Evolutionary conservation across 768 basidiomycete species (phyloP), one percentile per base, ranked within the genome.

Genomic region (Pholiota molesta): DNA sequence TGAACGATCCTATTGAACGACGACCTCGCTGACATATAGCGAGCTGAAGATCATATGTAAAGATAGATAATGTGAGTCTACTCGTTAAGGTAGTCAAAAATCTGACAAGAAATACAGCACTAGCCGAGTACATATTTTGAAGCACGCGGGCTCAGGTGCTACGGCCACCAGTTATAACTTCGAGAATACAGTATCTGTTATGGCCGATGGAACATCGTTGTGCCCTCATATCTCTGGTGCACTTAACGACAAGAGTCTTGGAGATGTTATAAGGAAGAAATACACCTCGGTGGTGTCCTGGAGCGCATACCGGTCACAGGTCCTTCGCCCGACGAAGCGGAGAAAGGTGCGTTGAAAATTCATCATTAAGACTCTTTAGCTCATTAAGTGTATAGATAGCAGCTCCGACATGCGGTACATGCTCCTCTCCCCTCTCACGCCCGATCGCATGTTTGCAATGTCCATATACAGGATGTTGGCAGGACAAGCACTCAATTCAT

Each of bases 361-460:
- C 23, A 49, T 49, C 23, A 14, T 21, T 11, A 9, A 8, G 19
- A 49, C 14, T n/a, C 47, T 49, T 8, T 3, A 26, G 23, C 47
- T 49, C 47, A 49, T 49, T 23, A 40, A 35, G 31, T 1, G 45
- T 83, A 35, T 73, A 78, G 77, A 69, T 77, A 52, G 69, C 88
- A 4, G 77, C 81, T 17, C 92, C 92, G 11, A 74, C 80, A 3
- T 94, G 92, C 69, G 83, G 81, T 9, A 81, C 78, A 13, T 94
- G 92, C 68, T 73, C 76, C 9, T 55, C 79, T 1, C 68, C 84
- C 1, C 76, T 92, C 29, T 77, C 85, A 1, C 79, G 91, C 23
- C 90, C 92, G 0, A 87, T 89, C 68, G 86, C 83, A 3, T 94
- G 92, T 65, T 75, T 94, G 7, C 81, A 86, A n/a, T 94, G 92